These are phyloP conservation scores for Linaria vulgaris DNA, from an alignment of 257 asterid species.

Conservation along the genomic window DNA sequence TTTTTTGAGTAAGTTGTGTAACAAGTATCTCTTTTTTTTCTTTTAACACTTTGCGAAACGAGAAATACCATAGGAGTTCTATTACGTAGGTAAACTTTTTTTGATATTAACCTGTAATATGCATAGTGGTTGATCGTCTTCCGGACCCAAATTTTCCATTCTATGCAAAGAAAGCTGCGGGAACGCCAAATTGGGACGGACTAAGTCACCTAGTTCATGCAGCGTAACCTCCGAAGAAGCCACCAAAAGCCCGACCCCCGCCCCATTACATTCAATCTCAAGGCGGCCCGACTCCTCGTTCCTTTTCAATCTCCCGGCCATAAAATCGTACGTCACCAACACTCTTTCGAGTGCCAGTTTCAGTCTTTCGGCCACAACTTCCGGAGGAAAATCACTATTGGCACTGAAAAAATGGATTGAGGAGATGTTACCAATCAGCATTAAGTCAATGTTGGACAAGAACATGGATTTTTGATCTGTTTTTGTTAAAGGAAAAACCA, in stretches of 20 bases:
- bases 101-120: constrained; percentile 56
- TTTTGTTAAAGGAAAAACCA: constrained; percentile 41
- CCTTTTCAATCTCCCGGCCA: constrained; percentile 64
- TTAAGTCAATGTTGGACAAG: constrained; percentile 62
- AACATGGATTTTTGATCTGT: constrained; percentile 41
- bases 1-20: no score
- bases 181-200: constrained; percentile 50
- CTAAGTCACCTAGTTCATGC: constrained; percentile 49
- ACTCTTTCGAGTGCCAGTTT: constrained; percentile 42
- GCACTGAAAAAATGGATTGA: constrained; percentile 54
- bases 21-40: no score
- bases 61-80: no score
- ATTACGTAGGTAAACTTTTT: no score
- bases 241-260: constrained; percentile 46
- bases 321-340: constrained; percentile 48
- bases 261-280: constrained; percentile 50
- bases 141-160: constrained; percentile 28
- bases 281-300: constrained; percentile 36
- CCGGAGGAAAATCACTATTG: constrained; percentile 46
- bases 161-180: constrained; percentile 38
- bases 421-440: constrained; percentile 57
- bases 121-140: constrained; percentile 49
- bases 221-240: constrained; percentile 47
- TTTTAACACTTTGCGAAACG: no score
- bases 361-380: constrained; percentile 35